A percentile compares a stretch with the other conserved stretches of the same genome.
phyloP scores from a whole-genome alignment of 1,284 basidiomycete species.

The Pulveroboletus sp. region DNA sequence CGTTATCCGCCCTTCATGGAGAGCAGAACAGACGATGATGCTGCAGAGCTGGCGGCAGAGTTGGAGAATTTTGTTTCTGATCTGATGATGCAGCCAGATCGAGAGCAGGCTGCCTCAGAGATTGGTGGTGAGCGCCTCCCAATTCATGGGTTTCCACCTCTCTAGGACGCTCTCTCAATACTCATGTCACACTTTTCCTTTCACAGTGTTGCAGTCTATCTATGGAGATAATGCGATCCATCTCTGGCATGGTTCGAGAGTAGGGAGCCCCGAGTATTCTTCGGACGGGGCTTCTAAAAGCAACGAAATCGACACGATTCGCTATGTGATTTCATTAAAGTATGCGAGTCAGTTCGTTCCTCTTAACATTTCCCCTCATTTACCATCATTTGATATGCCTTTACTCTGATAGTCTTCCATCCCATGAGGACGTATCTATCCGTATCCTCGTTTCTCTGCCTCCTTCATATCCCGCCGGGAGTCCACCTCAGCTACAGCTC shows the following conservation, averaged over 20 bases:
- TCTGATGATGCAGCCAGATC: slow-evolving; percentile 49
- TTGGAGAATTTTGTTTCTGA: slow-evolving; percentile 49
- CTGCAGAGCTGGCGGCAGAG: slow-evolving; percentile 34
- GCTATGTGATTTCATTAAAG: slow-evolving; percentile 65
- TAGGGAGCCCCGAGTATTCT: slow-evolving; percentile 21
- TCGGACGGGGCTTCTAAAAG: slow-evolving; percentile 1
- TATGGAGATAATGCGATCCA: slow-evolving; percentile 71
- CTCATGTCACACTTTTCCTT: slow-evolving; percentile 10
- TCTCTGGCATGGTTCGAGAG: slow-evolving; percentile 48
- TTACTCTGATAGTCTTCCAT: slow-evolving; percentile 36
- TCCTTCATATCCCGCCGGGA: slow-evolving; percentile 65
- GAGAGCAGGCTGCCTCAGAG: slow-evolving; percentile 63
- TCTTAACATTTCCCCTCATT: not conserved
- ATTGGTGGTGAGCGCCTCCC: slow-evolving; percentile 55
- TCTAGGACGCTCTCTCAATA: not conserved
- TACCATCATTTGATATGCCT: slow-evolving; percentile 30
- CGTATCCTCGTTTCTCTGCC: slow-evolving; percentile 76
- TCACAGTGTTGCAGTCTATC: slow-evolving; percentile 76
- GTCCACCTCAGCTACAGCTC: slow-evolving; percentile 82
- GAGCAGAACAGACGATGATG: slow-evolving; percentile 3
- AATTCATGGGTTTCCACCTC: not conserved
- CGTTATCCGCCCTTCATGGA: slow-evolving; percentile 20
- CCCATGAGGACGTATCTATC: slow-evolving; percentile 59
- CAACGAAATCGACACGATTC: slow-evolving; percentile 43
- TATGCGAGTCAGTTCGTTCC: slow-evolving; percentile 31